Evolutionary conservation across 2,329 filamentous ascomycete species (phyloP).

Genomic region (Tricladium varicosporioides): DNA sequence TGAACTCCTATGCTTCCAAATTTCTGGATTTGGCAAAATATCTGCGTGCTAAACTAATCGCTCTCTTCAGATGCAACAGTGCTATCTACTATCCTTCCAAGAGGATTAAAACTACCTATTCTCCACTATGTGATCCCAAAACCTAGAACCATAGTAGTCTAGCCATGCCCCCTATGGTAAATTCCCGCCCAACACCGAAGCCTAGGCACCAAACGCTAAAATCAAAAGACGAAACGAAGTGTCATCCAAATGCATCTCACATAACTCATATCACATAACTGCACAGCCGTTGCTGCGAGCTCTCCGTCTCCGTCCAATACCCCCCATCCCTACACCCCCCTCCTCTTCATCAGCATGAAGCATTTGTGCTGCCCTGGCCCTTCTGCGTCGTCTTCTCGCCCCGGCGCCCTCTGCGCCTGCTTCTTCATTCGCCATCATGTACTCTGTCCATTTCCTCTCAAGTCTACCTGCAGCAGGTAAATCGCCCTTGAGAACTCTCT

Average conservation of each 20-base stretch:
- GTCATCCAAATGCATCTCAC: neutral
- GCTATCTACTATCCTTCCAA: too few species aligned
- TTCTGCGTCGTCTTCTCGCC: constrained; percentile 66
- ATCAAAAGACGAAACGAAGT: neutral
- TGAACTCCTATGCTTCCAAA: too few species aligned
- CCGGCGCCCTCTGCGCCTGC: constrained; percentile 67
- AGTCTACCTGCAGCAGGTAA: constrained; percentile 71
- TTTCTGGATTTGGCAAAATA: too few species aligned
- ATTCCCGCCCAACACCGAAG: too few species aligned
- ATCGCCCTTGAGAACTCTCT: constrained; percentile 77
- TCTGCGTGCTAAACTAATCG: too few species aligned
- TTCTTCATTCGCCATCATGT: constrained; percentile 90
- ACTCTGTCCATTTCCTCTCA: constrained; percentile 88
- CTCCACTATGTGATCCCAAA: too few species aligned
- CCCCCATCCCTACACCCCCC: constrained; percentile 49
- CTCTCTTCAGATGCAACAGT: too few species aligned
- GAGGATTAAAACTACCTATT: too few species aligned
- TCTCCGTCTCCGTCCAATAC: constrained; percentile 49
- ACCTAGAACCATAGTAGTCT: too few species aligned
- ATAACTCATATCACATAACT: constrained; percentile 55
- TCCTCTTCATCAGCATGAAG: constrained; percentile 81
- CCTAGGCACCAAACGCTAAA: too few species aligned
- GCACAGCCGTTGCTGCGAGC: constrained; percentile 63
- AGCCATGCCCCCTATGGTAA: too few species aligned
- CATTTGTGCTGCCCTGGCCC: constrained; percentile 78